Base-by-base conservation (phyloP, 768 basidiomycete species). In the Zangia roseola region DNA sequence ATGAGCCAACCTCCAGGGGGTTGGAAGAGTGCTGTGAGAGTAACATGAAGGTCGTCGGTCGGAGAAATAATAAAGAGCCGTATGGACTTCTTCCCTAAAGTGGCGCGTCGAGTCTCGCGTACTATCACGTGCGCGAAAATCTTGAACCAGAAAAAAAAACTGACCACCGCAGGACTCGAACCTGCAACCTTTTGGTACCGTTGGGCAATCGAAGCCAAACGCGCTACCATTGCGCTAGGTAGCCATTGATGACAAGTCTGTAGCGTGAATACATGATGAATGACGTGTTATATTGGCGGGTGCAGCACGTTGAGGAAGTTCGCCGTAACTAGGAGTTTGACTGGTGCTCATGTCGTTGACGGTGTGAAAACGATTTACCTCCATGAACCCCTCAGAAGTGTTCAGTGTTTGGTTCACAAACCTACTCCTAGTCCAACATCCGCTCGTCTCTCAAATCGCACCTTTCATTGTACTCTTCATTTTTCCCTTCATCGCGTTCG, bases 101-200 rank as follows among this genome's bases (percentile, higher is more conserved):
- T n/a, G n/a, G n/a, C n/a, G n/a, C n/a, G n/a, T n/a, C n/a, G n/a
- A n/a, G n/a, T n/a, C n/a, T 46, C 37, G 23, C 30, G 41, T 40
- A 36, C 36, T 5, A 39, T 65, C 63, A 64, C 64, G 62, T 65
- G 65, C 8, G 10, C 24, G 9, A 21, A 36, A 37, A 43, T 37
- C 12, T 4, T 26, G n/a, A n/a, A n/a, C n/a, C 10, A 1, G 13
- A 20, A 33, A 41, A 61, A 67, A 70, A 45, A 43, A 53, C 64
- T 87, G 86, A 88, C 82, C 83, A 86, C 86, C 83, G 86, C 88
- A 88, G 88, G 88, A 87, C 86, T 90, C 86, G 88, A 90, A 90
- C 88, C 88, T 90, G 87, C 88, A 90, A 84, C 88, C 88, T 89
- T 86, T 88, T 88, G 88, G 87, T 90, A 54, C 73, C 81, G 70